A percentile compares a stretch with the other conserved stretches of the same genome.
Conservation (phyloP, 2,329 filamentous ascomycete species). For the Colletotrichum truncatum region DNA sequence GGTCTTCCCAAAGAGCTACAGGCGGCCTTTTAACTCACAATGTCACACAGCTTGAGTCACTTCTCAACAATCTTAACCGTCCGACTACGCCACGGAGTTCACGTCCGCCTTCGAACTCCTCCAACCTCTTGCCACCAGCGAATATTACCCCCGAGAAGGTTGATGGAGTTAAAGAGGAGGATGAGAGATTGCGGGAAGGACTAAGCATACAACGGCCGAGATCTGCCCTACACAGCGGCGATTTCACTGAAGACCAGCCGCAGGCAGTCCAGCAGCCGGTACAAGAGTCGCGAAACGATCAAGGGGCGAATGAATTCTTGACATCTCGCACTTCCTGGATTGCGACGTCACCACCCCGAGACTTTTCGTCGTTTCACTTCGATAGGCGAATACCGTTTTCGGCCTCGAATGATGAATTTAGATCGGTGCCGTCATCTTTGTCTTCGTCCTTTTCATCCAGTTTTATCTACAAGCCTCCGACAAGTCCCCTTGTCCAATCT, state of each 20-base stretch:
- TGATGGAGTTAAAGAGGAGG: slow-evolving; percentile 37
- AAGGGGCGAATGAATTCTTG: slow-evolving; percentile 22
- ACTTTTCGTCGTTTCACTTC: slow-evolving; percentile 57
- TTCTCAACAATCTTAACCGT: slow-evolving; percentile 45
- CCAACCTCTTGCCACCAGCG: slow-evolving; percentile 54
- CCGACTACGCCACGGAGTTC: slow-evolving; percentile 47
- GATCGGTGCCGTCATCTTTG: slow-evolving; percentile 65
- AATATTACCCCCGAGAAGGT: slow-evolving; percentile 58
- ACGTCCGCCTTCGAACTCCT: slow-evolving; percentile 45
- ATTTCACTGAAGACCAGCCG: slow-evolving; percentile 61
- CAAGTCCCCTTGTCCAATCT: slow-evolving; percentile 90
- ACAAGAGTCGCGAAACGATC: slow-evolving; percentile 3
- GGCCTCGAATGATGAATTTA: slow-evolving; percentile 47
- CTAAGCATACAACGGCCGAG: slow-evolving; percentile 81
- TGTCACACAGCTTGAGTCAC: slow-evolving; percentile 42
- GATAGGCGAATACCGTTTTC: slow-evolving; percentile 43
- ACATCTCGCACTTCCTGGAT: slow-evolving; percentile 52
- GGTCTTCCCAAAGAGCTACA: slow-evolving; percentile 30
- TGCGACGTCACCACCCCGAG: slow-evolving; percentile 64
- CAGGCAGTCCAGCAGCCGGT: neutral
- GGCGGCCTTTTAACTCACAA: neutral
- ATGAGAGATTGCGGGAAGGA: slow-evolving; percentile 60
- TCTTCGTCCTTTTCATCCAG: slow-evolving; percentile 80
- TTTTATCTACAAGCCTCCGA: slow-evolving; percentile 87
- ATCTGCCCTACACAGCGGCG: slow-evolving; percentile 76